These are phyloP conservation scores for Jamesozyma lodderae DNA, from an alignment of 805 yeast genomes.

Conservation along the genomic window DNA sequence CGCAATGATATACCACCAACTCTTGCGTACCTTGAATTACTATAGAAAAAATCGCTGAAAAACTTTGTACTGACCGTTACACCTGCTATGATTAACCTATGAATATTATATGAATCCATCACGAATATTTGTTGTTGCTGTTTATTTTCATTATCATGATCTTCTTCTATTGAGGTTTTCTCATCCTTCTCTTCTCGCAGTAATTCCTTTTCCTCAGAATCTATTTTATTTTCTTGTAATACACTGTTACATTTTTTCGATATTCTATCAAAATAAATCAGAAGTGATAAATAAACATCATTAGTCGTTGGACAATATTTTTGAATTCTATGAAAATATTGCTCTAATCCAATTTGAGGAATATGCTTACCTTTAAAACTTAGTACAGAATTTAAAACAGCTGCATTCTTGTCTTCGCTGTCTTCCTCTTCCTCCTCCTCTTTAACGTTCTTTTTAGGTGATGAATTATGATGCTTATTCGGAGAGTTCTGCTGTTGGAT, in stretches of 20 bases:
- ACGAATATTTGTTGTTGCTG: constrained; percentile 60
- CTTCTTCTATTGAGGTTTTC: background rate
- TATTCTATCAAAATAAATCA: constrained; percentile 91
- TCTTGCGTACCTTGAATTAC: constrained; percentile 87
- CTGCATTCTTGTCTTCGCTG: background rate
- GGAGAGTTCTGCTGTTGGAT: constrained; percentile 15
- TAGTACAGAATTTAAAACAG: constrained; percentile 37
- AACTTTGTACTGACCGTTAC: constrained; percentile 93
- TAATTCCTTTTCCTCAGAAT: constrained; percentile 5
- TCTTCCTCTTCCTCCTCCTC: background rate
- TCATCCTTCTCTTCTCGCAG: constrained; percentile 5
- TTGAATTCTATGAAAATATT: constrained; percentile 80
- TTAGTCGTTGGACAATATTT: constrained; percentile 98
- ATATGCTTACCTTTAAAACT: constrained; percentile 94
- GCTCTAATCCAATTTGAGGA: constrained; percentile 89
- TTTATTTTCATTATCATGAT: background rate
- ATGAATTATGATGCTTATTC: constrained; percentile 1
- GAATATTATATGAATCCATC: constrained; percentile 93
- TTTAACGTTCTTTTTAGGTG: background rate
- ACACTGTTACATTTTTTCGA: constrained; percentile 48
- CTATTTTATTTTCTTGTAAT: constrained; percentile 4
- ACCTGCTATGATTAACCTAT: constrained; percentile 86
- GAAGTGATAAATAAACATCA: constrained; percentile 81
- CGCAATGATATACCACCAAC: constrained; percentile 92
- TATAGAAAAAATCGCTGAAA: constrained; percentile 89